Conservation (phyloP, 1,139 yeast species). For the Tardiomyces depauwii region DNA sequence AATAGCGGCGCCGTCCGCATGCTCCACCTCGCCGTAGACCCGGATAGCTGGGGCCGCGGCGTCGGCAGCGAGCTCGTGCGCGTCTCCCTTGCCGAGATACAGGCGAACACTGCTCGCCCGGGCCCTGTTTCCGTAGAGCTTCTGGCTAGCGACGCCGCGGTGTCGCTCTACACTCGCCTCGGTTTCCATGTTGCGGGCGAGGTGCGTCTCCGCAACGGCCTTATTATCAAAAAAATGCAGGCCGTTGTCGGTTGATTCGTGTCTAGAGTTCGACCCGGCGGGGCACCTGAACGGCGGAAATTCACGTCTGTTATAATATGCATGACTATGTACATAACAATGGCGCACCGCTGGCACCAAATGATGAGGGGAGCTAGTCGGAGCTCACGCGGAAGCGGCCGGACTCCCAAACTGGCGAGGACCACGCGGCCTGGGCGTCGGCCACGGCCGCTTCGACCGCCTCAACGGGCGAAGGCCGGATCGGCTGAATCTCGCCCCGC, state of each 20-base stretch:
- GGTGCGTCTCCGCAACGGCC: not conserved
- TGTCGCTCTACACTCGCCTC: not conserved
- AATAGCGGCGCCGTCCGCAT: not conserved
- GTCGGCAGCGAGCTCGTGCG: constrained; percentile 6
- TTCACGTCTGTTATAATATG: not conserved
- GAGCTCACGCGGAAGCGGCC: no score
- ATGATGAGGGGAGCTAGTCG: no score
- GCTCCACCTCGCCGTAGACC: constrained; percentile 7
- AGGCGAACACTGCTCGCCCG: not conserved
- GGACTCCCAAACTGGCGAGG: not conserved
- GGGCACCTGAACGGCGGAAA: not conserved
- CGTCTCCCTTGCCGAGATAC: constrained; percentile 37
- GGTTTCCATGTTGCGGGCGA: not conserved
- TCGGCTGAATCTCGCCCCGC: not conserved
- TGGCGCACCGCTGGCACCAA: no score
- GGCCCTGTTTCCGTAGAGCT: not conserved
- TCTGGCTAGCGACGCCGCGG: not conserved
- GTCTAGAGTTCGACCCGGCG: not conserved
- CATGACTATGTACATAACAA: not conserved
- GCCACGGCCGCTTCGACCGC: not conserved
- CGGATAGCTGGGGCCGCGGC: constrained; percentile 5
- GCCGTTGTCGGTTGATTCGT: not conserved
- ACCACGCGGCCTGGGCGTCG: not conserved
- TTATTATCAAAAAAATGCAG: not conserved
- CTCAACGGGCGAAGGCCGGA: not conserved